Conservation (phyloP, 805 yeast genomes). For the Ogataea glucozyma region DNA sequence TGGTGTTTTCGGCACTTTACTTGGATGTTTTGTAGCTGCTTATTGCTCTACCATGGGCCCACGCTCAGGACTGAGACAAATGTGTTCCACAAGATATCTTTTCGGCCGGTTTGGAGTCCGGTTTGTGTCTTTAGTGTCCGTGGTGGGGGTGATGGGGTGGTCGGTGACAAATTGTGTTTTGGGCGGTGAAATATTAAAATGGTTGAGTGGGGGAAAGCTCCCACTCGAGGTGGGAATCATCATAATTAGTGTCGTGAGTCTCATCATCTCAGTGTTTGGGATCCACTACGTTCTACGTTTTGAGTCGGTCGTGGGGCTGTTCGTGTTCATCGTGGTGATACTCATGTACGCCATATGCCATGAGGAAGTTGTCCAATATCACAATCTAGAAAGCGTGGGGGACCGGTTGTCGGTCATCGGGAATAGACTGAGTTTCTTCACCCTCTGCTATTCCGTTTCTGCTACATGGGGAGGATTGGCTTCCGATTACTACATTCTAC, state of each 20-base stretch:
- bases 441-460: conserved; percentile 74
- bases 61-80: conserved; percentile 83
- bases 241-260: conserved; percentile 63
- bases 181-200: conserved; percentile 79
- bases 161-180: conserved; percentile 86
- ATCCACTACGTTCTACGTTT: conserved; percentile 68
- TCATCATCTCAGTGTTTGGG: conserved; percentile 75
- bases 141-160: conserved; percentile 88
- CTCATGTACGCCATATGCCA: conserved; percentile 66
- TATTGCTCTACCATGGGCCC: conserved; percentile 90
- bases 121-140: conserved; percentile 67
- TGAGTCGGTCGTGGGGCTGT: conserved; percentile 67
- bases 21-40: conserved; percentile 79
- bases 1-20: conserved; percentile 61
- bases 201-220: conserved; percentile 62
- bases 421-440: conserved; percentile 70
- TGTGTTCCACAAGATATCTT: conserved; percentile 77
- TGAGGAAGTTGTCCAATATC: conserved; percentile 40
- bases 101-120: conserved; percentile 89
- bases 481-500: conserved; percentile 77
- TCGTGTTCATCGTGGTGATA: conserved; percentile 66
- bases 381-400: conserved; percentile 39
- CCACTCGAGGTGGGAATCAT: conserved; percentile 76
- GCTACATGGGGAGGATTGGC: conserved; percentile 90
- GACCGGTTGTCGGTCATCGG: conserved; percentile 53